Evolutionary conservation across 768 basidiomycete genomes (phyloP).

Genomic region (Tylopilus plumbeoviolaceoides): DNA sequence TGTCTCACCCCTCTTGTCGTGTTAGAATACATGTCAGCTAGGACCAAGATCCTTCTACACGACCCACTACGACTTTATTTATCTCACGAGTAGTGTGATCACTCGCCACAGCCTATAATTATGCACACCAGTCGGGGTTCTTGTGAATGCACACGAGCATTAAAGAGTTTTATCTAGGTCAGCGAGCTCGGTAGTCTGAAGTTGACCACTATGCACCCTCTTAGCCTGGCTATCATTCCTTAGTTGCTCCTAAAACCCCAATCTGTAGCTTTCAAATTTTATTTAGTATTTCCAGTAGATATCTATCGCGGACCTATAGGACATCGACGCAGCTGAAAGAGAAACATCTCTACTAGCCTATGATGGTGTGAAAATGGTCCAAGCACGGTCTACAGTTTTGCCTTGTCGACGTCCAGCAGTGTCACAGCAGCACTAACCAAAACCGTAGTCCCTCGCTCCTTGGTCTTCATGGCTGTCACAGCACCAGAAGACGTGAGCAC

Average conservation of each 20-base stretch:
- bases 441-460: conserved; percentile 72
- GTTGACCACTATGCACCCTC: neutral
- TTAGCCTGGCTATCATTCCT: neutral
- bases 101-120: neutral
- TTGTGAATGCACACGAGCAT: neutral
- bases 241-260: neutral
- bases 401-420: conserved; percentile 48
- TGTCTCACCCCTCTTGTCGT: neutral
- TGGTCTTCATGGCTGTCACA: conserved; percentile 72
- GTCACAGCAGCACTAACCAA: conserved; percentile 83
- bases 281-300: neutral
- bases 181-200: neutral
- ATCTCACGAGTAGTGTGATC: neutral
- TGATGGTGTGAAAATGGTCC: neutral
- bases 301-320: neutral
- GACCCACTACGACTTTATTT: neutral
- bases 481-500: neutral
- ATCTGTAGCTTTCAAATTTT: too few relatives aligned
- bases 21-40: conserved; percentile 1
- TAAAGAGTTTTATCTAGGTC: neutral
- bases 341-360: neutral
- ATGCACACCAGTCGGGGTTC: neutral
- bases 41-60: neutral
- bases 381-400: conserved; percentile 50
- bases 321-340: neutral